These are phyloP conservation scores for Silene vulgaris DNA, from an alignment of 179 eudicot species.

Conservation along the genomic window DNA sequence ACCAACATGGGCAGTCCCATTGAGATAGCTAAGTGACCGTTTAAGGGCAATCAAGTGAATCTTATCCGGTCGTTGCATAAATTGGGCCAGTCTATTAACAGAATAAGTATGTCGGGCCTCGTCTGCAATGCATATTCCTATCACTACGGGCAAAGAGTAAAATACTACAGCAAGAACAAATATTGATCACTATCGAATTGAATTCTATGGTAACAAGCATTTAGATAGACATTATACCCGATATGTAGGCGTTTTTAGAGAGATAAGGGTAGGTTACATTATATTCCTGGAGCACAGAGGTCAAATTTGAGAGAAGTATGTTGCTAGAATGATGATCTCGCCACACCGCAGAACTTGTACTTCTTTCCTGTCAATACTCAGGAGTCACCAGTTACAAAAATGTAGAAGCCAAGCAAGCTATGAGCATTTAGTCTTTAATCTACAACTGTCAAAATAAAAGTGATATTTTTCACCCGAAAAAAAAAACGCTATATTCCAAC, in stretches of 20 bases:
- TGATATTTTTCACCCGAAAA: too few species aligned
- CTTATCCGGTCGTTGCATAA: too few species aligned
- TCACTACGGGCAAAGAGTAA: neutral
- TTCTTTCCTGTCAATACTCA: conserved; percentile 58
- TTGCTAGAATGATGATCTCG: conserved; percentile 46
- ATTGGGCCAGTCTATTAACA: too few species aligned
- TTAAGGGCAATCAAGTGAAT: too few species aligned
- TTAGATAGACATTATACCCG: too few species aligned
- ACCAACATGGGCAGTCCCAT: too few species aligned
- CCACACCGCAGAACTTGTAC: conserved; percentile 45
- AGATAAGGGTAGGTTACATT: neutral
- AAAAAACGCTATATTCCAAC: neutral
- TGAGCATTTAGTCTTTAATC: neutral
- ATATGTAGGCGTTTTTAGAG: neutral
- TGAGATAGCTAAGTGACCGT: too few species aligned
- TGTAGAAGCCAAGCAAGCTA: neutral
- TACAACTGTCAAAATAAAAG: neutral
- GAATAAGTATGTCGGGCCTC: too few species aligned
- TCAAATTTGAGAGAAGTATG: conserved; percentile 53
- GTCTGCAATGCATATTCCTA: neutral
- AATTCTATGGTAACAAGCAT: too few species aligned
- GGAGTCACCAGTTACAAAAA: neutral
- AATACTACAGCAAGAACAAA: conserved; percentile 1
- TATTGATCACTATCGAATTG: neutral
- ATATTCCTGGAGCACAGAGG: neutral